Evolutionary conservation across 2,329 filamentous ascomycete genomes (phyloP).

Genomic region (Exophiala viscosa): DNA sequence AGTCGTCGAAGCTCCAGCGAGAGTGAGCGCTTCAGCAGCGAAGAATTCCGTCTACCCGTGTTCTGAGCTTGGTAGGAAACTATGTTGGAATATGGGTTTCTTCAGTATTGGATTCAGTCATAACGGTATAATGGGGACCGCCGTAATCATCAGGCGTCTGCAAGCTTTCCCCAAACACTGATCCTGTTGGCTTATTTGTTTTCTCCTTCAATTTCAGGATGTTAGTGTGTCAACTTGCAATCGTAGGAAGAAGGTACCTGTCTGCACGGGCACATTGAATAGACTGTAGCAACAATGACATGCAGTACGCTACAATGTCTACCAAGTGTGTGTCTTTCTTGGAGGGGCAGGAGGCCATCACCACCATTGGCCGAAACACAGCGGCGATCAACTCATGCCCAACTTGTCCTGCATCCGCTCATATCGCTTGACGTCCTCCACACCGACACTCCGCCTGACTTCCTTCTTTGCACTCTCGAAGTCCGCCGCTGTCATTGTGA

Average conservation of each 20-base stretch:
- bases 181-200: no score
- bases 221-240: no score
- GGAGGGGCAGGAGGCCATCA: no score
- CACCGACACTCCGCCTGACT: constrained; percentile 39
- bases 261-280: no score
- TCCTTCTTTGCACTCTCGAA: constrained; percentile 22
- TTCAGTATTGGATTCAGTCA: constrained; percentile 15
- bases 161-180: no score
- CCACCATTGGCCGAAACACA: not conserved
- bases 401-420: constrained; percentile 52
- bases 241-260: no score
- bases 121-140: not conserved
- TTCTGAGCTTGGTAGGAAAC: constrained; percentile 9
- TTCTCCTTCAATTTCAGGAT: no score
- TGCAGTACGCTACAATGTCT: no score
- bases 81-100: constrained; percentile 16
- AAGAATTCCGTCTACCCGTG: constrained; percentile 15
- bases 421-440: constrained; percentile 57
- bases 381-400: constrained; percentile 30
- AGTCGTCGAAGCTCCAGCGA: constrained; percentile 17
- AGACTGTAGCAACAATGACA: no score
- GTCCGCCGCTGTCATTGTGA: constrained; percentile 19
- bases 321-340: no score
- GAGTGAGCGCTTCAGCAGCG: constrained; percentile 8
- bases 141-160: not conserved